These are phyloP conservation scores for Trichaptum fuscoviolaceum DNA, from an alignment of 768 basidiomycete genomes.

Conservation along the genomic window DNA sequence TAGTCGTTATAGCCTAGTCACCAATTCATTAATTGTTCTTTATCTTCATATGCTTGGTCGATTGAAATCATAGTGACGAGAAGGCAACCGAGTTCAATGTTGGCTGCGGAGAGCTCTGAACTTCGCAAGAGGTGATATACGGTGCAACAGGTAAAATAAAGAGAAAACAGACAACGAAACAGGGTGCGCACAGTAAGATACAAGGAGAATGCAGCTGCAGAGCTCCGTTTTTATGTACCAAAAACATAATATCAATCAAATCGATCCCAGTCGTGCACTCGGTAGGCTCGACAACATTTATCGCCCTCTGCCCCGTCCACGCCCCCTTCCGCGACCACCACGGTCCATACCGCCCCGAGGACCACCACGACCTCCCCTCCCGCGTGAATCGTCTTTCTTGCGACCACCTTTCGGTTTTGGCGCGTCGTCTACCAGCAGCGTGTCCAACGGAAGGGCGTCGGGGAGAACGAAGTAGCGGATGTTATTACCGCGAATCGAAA, in stretches of 20 bases:
- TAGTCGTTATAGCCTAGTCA: constrained; percentile 21
- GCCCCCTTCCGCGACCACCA: constrained; percentile 49
- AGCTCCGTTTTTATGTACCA: background rate
- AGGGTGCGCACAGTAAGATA: background rate
- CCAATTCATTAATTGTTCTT: background rate
- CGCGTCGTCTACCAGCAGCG: constrained; percentile 94
- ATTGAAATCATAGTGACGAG: background rate
- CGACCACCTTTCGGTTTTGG: constrained; percentile 92
- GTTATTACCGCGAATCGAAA: constrained; percentile 96
- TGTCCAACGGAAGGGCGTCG: constrained; percentile 93
- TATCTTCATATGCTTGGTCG: background rate
- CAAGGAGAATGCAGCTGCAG: background rate
- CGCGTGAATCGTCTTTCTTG: constrained; percentile 72
- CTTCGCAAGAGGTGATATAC: background rate
- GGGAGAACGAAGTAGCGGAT: constrained; percentile 97
- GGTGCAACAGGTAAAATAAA: background rate
- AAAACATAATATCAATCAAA: background rate
- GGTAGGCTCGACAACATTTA: constrained; percentile 4
- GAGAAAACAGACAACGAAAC: background rate
- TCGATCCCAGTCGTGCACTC: background rate
- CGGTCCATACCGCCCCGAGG: constrained; percentile 48
- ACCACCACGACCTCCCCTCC: constrained; percentile 43
- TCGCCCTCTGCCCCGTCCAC: constrained; percentile 43
- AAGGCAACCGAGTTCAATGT: background rate
- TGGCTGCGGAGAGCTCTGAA: background rate